Evolutionary conservation across 441 rosid species (phyloP).

Genomic region (Breynia disticha): DNA sequence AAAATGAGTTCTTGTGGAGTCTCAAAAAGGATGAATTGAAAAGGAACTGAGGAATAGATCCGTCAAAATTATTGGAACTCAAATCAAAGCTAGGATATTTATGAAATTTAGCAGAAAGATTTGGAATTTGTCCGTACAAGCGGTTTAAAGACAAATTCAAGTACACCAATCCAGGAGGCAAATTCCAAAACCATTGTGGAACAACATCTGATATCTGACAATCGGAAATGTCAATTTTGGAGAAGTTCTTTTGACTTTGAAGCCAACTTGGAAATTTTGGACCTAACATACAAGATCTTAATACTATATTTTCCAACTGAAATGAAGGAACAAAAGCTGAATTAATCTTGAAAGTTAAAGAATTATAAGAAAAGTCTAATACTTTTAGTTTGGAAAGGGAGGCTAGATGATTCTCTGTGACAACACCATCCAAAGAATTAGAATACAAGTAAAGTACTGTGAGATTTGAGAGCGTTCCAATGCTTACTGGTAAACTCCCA

Average conservation of each 20-base stretch:
- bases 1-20: slow-evolving; percentile 8
- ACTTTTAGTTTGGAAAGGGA: slow-evolving; percentile 10
- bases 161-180: not conserved
- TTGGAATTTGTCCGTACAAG: not conserved
- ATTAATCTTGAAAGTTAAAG: slow-evolving; percentile 8
- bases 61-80: slow-evolving; percentile 13
- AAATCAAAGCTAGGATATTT: slow-evolving; percentile 8
- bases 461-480: slow-evolving; percentile 17
- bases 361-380: slow-evolving; percentile 13
- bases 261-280: slow-evolving; percentile 16
- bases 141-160: slow-evolving; percentile 7
- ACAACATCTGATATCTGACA: slow-evolving; percentile 7
- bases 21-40: not conserved
- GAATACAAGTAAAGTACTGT: slow-evolving; percentile 9
- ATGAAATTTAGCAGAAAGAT: not conserved
- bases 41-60: slow-evolving; percentile 7
- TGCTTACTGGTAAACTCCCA: slow-evolving; percentile 13
- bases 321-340: slow-evolving; percentile 15
- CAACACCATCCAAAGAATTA: slow-evolving; percentile 13
- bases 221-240: slow-evolving; percentile 5
- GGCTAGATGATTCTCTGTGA: slow-evolving; percentile 15
- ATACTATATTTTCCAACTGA: slow-evolving; percentile 5
- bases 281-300: slow-evolving; percentile 8
- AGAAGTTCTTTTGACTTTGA: slow-evolving; percentile 8
- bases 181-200: slow-evolving; percentile 8